These are phyloP conservation scores for Cladophialophora bantiana DNA, from an alignment of 2,329 filamentous ascomycete genomes.

Conservation along the genomic window DNA sequence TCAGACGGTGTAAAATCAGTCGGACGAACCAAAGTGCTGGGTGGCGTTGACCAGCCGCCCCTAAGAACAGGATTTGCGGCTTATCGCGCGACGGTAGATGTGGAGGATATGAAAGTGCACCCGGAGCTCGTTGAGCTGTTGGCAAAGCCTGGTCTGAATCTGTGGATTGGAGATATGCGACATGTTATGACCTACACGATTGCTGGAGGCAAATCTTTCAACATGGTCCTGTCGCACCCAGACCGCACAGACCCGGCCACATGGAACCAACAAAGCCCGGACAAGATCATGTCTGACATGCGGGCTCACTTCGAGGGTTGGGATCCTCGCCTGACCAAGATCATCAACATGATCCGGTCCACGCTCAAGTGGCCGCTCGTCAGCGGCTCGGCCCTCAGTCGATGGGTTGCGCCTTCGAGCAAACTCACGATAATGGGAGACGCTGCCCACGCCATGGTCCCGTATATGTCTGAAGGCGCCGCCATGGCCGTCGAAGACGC, in stretches of 20 bases:
- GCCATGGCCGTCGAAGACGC: slow-evolving; percentile 56
- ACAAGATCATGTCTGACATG: slow-evolving; percentile 44
- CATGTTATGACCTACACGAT: slow-evolving; percentile 46
- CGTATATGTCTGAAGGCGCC: slow-evolving; percentile 54
- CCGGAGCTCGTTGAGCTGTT: slow-evolving; percentile 32
- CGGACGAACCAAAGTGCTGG: slow-evolving; percentile 31
- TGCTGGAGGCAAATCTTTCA: slow-evolving; percentile 50
- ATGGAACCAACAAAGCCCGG: slow-evolving; percentile 43
- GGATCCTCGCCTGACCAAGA: slow-evolving; percentile 45
- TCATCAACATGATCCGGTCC: slow-evolving; percentile 47
- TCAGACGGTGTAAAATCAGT: slow-evolving; percentile 48
- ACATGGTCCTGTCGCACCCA: slow-evolving; percentile 56
- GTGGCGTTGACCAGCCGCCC: slow-evolving; percentile 35
- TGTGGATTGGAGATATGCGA: slow-evolving; percentile 44
- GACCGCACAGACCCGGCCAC: slow-evolving; percentile 47
- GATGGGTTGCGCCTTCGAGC: slow-evolving; percentile 42
- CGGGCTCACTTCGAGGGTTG: slow-evolving; percentile 34
- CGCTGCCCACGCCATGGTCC: slow-evolving; percentile 55
- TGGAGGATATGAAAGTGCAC: slow-evolving; percentile 32
- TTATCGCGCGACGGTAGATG: slow-evolving; percentile 37
- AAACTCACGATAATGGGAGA: slow-evolving; percentile 53
- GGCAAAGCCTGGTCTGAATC: slow-evolving; percentile 29
- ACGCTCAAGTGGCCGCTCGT: slow-evolving; percentile 47
- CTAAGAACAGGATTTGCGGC: slow-evolving; percentile 35
- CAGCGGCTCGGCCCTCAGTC: slow-evolving; percentile 40